phyloP scores from a whole-genome alignment of 805 yeast genomes.

The Saturnispora halmiae region DNA sequence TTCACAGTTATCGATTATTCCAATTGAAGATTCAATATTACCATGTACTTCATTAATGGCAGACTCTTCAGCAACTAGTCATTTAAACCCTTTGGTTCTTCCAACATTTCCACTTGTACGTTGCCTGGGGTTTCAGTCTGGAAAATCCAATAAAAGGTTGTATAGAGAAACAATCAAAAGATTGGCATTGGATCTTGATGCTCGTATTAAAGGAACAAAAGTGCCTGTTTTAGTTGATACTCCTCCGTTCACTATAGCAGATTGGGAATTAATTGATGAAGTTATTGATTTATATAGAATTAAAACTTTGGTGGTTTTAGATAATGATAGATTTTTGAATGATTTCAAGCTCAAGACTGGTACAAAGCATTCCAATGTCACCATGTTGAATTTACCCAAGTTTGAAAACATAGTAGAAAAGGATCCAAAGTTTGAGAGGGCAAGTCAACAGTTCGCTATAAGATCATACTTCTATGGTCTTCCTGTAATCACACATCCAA shows the following conservation, averaged over 20 bases:
- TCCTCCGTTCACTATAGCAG: slow-evolving; percentile 49
- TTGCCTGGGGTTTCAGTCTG: slow-evolving; percentile 4
- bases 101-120: slow-evolving; percentile 2
- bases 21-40: slow-evolving; percentile 1
- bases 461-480: slow-evolving; percentile 84
- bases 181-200: slow-evolving; percentile 4
- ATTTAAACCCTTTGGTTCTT: not conserved
- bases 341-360: slow-evolving; percentile 48
- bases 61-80: slow-evolving; percentile 7
- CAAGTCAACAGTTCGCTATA: slow-evolving; percentile 65
- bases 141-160: slow-evolving; percentile 3
- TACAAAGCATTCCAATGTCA: slow-evolving; percentile 19
- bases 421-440: slow-evolving; percentile 60
- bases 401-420: slow-evolving; percentile 72
- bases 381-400: slow-evolving; percentile 53
- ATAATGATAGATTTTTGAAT: slow-evolving; percentile 59
- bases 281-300: slow-evolving; percentile 52
- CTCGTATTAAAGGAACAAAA: slow-evolving; percentile 33
- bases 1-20: slow-evolving; percentile 66
- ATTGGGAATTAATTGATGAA: slow-evolving; percentile 42
- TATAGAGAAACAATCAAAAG: slow-evolving; percentile 1
- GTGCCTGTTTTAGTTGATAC: slow-evolving; percentile 67
- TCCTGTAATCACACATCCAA: slow-evolving; percentile 2
- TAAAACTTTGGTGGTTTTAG: slow-evolving; percentile 58
- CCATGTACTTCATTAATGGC: slow-evolving; percentile 2